Base-by-base conservation (phyloP, 345 rosid genomes). In the Excoecaria agallocha region DNA sequence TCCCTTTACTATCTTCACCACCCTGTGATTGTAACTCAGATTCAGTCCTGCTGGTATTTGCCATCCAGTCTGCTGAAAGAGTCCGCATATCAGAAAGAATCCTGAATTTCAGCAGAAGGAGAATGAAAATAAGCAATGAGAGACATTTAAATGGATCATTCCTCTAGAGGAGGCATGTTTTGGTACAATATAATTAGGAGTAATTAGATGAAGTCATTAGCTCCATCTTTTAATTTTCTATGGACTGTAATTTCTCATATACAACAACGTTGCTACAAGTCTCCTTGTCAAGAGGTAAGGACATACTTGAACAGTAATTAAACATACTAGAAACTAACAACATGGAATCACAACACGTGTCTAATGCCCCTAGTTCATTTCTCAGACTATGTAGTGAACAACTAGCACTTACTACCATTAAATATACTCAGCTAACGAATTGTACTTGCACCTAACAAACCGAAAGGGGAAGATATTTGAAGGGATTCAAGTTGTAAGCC, bases 51-150 rank as follows among this genome's bases (percentile, higher is more conserved):
- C 78, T 90, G 41, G 93, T 90, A 78, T 93, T 95, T 81, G 99
- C 98, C 99, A 95, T 93, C 99, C 99, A 95, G 82, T 95, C 99
- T 43, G 99, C 99, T 50, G 99, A 93, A 79, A 95, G 98, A 64
- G 99, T 95, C 84, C 99, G 88, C 99, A 95, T 93, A 85, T 95
- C 99, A 55, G 98, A 95, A 78, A 95, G 97, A 81, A 95, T 93
- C 97, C 99, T 93, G 89, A 82, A 86, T 83, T 71, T 50, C 69
- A 70, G 57, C 65, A 83, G 20, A 52, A 49, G 3, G 46, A 67
- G 66, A 63, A 49, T 68, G 51, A 30, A 68, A 22, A 60, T 43
- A 46, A 76, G 78, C 43, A 69, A 52, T 54, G 3, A 15, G 38
- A 52, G 75, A 73, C 22, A 61, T 45, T 67, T 41, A 45, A 49